Base-by-base conservation (phyloP, 2,329 filamentous ascomycete genomes). In the Ceratocystis ficicola region DNA sequence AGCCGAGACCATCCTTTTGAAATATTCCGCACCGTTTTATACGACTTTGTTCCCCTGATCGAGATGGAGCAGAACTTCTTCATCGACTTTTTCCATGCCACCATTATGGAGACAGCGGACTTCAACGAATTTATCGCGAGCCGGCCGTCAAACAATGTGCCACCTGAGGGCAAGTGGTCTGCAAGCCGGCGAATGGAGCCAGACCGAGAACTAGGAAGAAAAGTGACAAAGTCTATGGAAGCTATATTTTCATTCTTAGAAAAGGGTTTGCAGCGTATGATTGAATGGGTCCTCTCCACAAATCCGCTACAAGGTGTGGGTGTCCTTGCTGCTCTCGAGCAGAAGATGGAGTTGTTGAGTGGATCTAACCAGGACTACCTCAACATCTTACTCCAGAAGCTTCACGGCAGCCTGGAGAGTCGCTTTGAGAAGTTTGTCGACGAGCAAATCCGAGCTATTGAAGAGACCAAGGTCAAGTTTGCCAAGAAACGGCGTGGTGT, bases 401-500 rank as follows among this genome's bases (percentile, higher is more conserved):
- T 95, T 8, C 89, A 94, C 70, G 82, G 85, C 66, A 83, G 83
- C 52, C 79, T 97, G 20, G 84, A 88, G 70, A 82, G 83, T 1
- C 83, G 89, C 2, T 96, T 96, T 77, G 86, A 82, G 68, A 90
- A 89, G 69, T 96, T 97, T 71, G 85, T 97, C 7, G 93, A 97
- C 70, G 90, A 96, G 69, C 94, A 99, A 74, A 88, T 97, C 67
- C 89, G 90, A 30, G 92, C 91, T 4, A 96, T 97, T 69, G 94
- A 97, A 76, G 94, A 97, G 68, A 97, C 92, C 48, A 97, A 97
- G 76, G 93, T 99, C 74, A 96, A 96, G 79, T 67, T 69, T 50
- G 91, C 96, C 76, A 96, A 96, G 80, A 97, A 97, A 80, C 88
- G 94, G 70, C 96, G 95, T 77, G 93, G 94, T 10, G 90, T 99